phyloP scores from a whole-genome alignment of 768 basidiomycete species.

The Tulasnella sp. region DNA sequence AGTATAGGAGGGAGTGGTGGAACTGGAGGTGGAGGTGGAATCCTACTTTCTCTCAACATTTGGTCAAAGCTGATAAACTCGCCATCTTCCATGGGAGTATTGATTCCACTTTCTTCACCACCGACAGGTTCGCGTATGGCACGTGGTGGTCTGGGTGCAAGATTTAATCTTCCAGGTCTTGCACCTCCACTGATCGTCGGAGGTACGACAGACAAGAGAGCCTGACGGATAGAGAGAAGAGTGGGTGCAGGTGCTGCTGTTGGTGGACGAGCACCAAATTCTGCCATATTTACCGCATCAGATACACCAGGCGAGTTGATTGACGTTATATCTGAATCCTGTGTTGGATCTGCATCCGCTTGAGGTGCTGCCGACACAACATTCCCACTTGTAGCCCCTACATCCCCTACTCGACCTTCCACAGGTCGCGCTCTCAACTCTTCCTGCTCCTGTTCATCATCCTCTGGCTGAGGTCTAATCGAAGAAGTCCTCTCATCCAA shows the following conservation, averaged over 20 bases:
- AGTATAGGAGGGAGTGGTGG: background rate
- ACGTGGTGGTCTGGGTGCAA: slow-evolving; percentile 1
- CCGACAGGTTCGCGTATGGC: slow-evolving; percentile 10
- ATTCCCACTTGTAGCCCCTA: too few relatives aligned
- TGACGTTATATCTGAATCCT: too few relatives aligned
- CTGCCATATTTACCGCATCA: too few relatives aligned
- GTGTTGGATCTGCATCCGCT: too few relatives aligned
- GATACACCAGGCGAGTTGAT: too few relatives aligned
- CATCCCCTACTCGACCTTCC: too few relatives aligned
- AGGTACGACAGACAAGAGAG: background rate
- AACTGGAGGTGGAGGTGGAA: background rate
- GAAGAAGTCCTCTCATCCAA: slow-evolving; percentile 74
- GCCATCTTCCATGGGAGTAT: slow-evolving; percentile 8
- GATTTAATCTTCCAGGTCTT: background rate
- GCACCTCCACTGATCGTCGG: background rate
- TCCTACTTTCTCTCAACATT: slow-evolving; percentile 3
- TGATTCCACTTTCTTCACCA: background rate
- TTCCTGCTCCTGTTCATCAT: too few relatives aligned
- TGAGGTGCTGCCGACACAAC: too few relatives aligned
- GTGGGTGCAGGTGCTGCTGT: background rate
- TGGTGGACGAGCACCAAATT: background rate
- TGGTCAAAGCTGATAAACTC: slow-evolving; percentile 13
- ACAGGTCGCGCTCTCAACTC: too few relatives aligned
- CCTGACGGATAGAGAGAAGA: background rate
- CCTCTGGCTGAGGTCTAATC: too few relatives aligned